Evolutionary conservation across 257 asterid species (phyloP).

Genomic region (Scutellaria baicalensis): DNA sequence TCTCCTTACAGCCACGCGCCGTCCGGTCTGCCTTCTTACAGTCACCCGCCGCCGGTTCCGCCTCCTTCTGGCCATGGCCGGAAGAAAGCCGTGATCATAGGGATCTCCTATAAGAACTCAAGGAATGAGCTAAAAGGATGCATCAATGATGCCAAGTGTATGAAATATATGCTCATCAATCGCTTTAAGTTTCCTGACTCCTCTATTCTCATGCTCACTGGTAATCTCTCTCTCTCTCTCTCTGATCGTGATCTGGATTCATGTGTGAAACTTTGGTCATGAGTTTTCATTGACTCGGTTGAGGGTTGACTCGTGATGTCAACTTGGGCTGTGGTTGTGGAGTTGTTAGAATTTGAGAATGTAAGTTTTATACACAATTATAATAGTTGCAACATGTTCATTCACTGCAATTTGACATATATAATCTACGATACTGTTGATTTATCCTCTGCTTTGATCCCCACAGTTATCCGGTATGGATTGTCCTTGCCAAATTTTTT

Average conservation of each 20-base stretch:
- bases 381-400: neutral
- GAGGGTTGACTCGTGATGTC: conserved; percentile 21
- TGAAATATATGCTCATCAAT: conserved; percentile 57
- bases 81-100: conserved; percentile 78
- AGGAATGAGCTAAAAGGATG: conserved; percentile 74
- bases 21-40: conserved; percentile 25
- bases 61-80: conserved; percentile 39
- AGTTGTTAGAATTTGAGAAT: neutral
- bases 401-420: neutral
- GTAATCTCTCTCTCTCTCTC: conserved; percentile 23
- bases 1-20: conserved; percentile 39
- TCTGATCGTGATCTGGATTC: conserved; percentile 5
- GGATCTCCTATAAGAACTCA: conserved; percentile 59
- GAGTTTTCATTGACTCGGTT: neutral
- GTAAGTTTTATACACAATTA: too few relatives aligned
- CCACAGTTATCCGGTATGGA: neutral
- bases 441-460: neutral
- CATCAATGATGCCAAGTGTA: conserved; percentile 83
- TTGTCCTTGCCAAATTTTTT: neutral
- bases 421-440: too few relatives aligned
- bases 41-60: conserved; percentile 31
- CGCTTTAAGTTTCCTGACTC: conserved; percentile 68
- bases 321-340: conserved; percentile 16
- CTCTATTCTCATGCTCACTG: conserved; percentile 83
- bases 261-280: too few relatives aligned